Evolutionary conservation across 345 rosid genomes (phyloP), one percentile per base, ranked within the genome.

Genomic region (Pistacia atlantica): DNA sequence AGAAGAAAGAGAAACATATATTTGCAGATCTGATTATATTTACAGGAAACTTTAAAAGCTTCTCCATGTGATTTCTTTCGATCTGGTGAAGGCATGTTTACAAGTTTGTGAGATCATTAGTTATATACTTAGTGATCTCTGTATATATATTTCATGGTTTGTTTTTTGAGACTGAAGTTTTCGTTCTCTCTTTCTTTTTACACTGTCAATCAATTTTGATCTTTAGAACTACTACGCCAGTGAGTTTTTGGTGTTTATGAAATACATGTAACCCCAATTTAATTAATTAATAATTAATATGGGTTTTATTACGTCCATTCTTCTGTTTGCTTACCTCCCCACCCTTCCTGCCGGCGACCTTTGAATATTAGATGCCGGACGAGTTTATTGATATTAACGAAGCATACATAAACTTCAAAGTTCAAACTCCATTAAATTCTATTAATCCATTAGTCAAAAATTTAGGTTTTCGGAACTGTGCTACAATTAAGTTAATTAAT

Each of bases 1-100:
- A 65, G 8, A 55, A 22, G 42, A 69, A n/a, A 17, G 33, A 14
- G 18, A 42, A 42, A 42, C 13, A 16, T 22, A 25, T 33, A 11
- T 16, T 4, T 59, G 67, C n/a, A 72, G 75, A 72, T 72, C 75
- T 60, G 67, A 45, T 60, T 49, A 4, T n/a, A 10, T 16, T 25
- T 25, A 8, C 56, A 14, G 8, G 13, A 13, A 59, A 59, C 25
- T 25, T 72, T 35, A 72, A 42, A 20, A 12, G 57, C 13, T 58
- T 11, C 4, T 28, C 42, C 54, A 42, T 42, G 46, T 42, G 46
- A 1, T 42, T 42, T 42, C 33, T n/a, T 45, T 66, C 20, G 5
- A 45, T 20, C 64, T 60, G 28, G 28, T 25, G 4, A 10, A 66
- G 17, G 20, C 16, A 31, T 52, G 22, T 69, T 13, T 54, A 54